Evolutionary conservation across 148 eudicot species (phyloP).

Genomic region (Nyssa sinensis): DNA sequence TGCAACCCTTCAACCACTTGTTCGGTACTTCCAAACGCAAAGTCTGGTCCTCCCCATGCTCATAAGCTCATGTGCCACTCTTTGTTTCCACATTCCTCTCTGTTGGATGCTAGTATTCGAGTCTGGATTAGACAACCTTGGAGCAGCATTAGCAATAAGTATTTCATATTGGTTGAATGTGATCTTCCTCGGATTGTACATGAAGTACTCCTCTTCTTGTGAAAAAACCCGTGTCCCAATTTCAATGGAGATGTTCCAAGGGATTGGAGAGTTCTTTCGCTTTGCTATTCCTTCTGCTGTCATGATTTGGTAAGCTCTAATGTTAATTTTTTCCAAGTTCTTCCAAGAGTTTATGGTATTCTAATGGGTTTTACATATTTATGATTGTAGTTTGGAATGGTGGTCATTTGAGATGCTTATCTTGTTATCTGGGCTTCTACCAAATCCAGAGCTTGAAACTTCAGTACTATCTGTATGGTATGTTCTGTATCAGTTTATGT

Average conservation of each 20-base stretch:
- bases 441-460: slow-evolving; percentile 80
- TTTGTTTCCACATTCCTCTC: slow-evolving; percentile 58
- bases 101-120: slow-evolving; percentile 78
- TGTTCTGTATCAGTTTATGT: not conserved
- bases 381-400: slow-evolving; percentile 58
- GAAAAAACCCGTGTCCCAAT: slow-evolving; percentile 60
- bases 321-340: not conserved
- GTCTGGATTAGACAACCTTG: slow-evolving; percentile 52
- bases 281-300: slow-evolving; percentile 85
- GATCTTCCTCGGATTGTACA: slow-evolving; percentile 46
- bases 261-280: slow-evolving; percentile 64
- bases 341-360: not conserved
- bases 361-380: not conserved
- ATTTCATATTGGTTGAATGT: slow-evolving; percentile 68
- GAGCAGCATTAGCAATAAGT: slow-evolving; percentile 67
- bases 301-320: slow-evolving; percentile 94
- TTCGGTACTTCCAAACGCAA: slow-evolving; percentile 71
- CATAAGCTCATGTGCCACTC: slow-evolving; percentile 42
- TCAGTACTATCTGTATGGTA: slow-evolving; percentile 79
- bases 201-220: slow-evolving; percentile 62
- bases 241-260: slow-evolving; percentile 59
- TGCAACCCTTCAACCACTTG: slow-evolving; percentile 67
- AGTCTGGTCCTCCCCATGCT: slow-evolving; percentile 72
- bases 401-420: slow-evolving; percentile 87
- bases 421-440: slow-evolving; percentile 76